phyloP scores from a whole-genome alignment of 225 moss, liverwort and hornwort species.

The Physcomitrellopsis africana region DNA sequence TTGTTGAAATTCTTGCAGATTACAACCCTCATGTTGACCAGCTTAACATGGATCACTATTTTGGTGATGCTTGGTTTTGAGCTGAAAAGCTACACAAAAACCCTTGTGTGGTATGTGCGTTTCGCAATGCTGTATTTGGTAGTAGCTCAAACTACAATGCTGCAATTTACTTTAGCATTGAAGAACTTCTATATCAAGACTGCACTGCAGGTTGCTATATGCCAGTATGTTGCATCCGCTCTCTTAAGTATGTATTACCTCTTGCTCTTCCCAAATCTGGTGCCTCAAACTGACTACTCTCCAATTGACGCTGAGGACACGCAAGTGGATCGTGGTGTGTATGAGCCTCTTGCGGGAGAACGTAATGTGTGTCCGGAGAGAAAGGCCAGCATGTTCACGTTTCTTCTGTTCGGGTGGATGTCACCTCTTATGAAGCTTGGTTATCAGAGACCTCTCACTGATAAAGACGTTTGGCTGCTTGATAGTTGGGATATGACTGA shows the following conservation, averaged over 20 bases:
- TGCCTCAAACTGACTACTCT: slow-evolving; percentile 62
- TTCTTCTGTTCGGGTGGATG: slow-evolving; percentile 84
- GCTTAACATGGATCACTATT: slow-evolving; percentile 59
- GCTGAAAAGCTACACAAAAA: slow-evolving; percentile 63
- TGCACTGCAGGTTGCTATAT: slow-evolving; percentile 39
- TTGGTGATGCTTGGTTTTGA: slow-evolving; percentile 68
- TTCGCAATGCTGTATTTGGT: slow-evolving; percentile 72
- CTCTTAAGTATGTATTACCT: slow-evolving; percentile 54
- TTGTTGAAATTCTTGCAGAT: slow-evolving; percentile 54
- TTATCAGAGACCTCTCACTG: slow-evolving; percentile 69
- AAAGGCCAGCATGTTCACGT: slow-evolving; percentile 53
- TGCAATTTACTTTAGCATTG: slow-evolving; percentile 55
- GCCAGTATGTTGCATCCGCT: slow-evolving; percentile 46
- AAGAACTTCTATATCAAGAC: slow-evolving; percentile 54
- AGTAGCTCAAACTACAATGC: slow-evolving; percentile 70
- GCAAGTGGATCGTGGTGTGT: slow-evolving; percentile 42
- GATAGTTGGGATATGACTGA: slow-evolving; percentile 89
- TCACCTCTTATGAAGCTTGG: slow-evolving; percentile 85
- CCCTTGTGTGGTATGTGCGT: slow-evolving; percentile 74
- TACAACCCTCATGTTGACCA: slow-evolving; percentile 50
- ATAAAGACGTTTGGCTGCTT: slow-evolving; percentile 87
- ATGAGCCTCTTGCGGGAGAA: slow-evolving; percentile 77
- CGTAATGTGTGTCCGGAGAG: slow-evolving; percentile 76
- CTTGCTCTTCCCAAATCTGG: slow-evolving; percentile 70
- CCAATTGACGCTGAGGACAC: slow-evolving; percentile 43